Percentiles rank a stretch among this genome's conserved stretches.
Conservation (phyloP, 1,284 basidiomycete genomes). For the Melampsora medusae region DNA sequence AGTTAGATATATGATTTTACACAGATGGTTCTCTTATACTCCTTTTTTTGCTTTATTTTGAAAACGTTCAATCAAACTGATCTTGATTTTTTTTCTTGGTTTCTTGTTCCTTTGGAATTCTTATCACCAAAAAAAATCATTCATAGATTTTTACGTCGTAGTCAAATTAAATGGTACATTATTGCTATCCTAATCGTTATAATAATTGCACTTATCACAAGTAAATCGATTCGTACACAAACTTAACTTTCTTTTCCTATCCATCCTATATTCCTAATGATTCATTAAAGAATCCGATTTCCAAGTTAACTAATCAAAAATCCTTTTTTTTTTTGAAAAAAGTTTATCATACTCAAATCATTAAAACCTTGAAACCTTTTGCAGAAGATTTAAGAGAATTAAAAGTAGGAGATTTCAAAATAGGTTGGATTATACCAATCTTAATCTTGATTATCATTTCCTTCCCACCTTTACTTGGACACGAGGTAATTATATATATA, state of each 20-base stretch:
- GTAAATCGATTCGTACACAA: not conserved
- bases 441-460: conserved; percentile 55
- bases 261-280: too few relatives aligned
- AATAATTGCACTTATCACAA: not conserved
- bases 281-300: not conserved
- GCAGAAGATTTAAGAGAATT: conserved; percentile 14
- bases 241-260: too few relatives aligned
- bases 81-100: too few relatives aligned
- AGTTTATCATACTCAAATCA: conserved; percentile 36
- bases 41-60: too few relatives aligned
- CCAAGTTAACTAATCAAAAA: too few relatives aligned
- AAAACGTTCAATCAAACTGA: too few relatives aligned
- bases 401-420: conserved; percentile 29
- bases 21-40: too few relatives aligned
- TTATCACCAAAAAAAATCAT: too few relatives aligned
- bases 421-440: conserved; percentile 53
- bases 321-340: too few relatives aligned
- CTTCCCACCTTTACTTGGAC: conserved; percentile 57
- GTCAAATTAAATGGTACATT: conserved; percentile 21
- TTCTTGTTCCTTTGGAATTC: too few relatives aligned
- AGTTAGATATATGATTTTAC: too few relatives aligned
- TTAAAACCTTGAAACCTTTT: conserved; percentile 11
- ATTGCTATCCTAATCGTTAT: not conserved
- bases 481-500: conserved; percentile 47
- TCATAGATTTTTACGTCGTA: too few relatives aligned